A percentile compares a stretch with the other conserved stretches of the same genome.
Evolutionary conservation across 2,329 filamentous ascomycete genomes (phyloP).

Genomic region (Beauveria caledonica): DNA sequence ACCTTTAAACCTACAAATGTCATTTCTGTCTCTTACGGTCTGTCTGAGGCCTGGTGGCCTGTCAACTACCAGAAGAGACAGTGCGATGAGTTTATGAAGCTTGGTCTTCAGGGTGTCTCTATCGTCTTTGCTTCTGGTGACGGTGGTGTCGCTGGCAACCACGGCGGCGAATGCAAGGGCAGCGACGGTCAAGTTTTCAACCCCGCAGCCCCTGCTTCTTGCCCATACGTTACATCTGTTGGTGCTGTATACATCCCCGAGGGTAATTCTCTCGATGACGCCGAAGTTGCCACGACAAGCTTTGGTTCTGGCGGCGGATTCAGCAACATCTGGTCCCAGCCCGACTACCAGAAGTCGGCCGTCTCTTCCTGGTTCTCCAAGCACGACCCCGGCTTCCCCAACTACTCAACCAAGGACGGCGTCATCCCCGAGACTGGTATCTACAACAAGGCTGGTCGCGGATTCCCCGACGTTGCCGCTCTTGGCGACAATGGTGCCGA

Average conservation of each 20-base stretch:
- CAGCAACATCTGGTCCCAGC: constrained; percentile 36
- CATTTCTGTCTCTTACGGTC: constrained; percentile 38
- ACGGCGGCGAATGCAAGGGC: constrained; percentile 13
- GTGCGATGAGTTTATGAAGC: constrained; percentile 37
- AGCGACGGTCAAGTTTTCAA: constrained; percentile 16
- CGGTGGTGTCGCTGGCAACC: constrained; percentile 25
- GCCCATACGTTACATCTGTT: constrained; percentile 38
- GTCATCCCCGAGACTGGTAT: constrained; percentile 26
- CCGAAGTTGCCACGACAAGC: constrained; percentile 36
- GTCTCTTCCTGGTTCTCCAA: constrained; percentile 27
- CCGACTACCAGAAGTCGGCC: constrained; percentile 36
- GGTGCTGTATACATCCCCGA: constrained; percentile 40
- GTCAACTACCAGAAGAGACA: constrained; percentile 36
- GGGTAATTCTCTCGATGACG: constrained; percentile 32
- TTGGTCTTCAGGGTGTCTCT: constrained; percentile 34
- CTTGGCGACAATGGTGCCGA: constrained; percentile 39
- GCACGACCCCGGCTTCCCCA: constrained; percentile 28
- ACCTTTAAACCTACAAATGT: constrained; percentile 18
- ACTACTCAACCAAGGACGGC: constrained; percentile 22
- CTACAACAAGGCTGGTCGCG: constrained; percentile 33
- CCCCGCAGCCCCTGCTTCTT: constrained; percentile 31
- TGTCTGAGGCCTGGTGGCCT: constrained; percentile 37
- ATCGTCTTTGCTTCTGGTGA: constrained; percentile 34
- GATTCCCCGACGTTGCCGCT: constrained; percentile 30
- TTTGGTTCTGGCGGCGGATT: constrained; percentile 24